phyloP scores from a whole-genome alignment of 2,329 filamentous ascomycete species.

The Onygenales sp. region DNA sequence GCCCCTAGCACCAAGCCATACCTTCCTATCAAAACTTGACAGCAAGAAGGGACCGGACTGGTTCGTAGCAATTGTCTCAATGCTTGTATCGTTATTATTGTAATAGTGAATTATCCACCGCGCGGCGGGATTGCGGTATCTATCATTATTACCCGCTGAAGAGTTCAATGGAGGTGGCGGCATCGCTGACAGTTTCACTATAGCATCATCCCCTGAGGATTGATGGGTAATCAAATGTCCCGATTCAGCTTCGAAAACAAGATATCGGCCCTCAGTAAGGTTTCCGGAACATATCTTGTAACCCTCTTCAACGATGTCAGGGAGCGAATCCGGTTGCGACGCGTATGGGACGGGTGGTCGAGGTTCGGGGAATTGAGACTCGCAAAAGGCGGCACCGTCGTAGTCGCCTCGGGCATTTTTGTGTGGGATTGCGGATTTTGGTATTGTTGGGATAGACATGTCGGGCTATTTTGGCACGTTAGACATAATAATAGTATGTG shows the following conservation, averaged over 20 bases:
- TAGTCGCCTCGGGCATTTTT: constrained; percentile 35
- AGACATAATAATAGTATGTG: constrained; percentile 4
- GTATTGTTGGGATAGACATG: constrained; percentile 39
- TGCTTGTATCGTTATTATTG: constrained; percentile 9
- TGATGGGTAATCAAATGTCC: constrained; percentile 4
- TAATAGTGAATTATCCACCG: constrained; percentile 12
- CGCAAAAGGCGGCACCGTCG: constrained; percentile 37
- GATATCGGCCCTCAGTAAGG: constrained; percentile 46
- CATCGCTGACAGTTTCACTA: not conserved
- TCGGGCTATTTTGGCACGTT: constrained; percentile 30
- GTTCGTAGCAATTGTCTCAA: constrained; percentile 8
- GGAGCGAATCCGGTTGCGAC: constrained; percentile 28
- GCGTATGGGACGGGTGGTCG: constrained; percentile 43
- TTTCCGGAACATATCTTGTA: constrained; percentile 45
- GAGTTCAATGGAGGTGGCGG: not conserved
- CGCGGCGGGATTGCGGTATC: not conserved
- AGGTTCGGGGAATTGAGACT: constrained; percentile 26
- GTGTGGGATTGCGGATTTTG: constrained; percentile 35
- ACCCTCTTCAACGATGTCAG: constrained; percentile 38
- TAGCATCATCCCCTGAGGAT: not conserved
- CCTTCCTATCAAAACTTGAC: constrained; percentile 4
- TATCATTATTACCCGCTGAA: not conserved
- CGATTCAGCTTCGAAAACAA: constrained; percentile 31
- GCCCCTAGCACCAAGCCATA: constrained; percentile 8
- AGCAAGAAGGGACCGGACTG: constrained; percentile 10